These are phyloP conservation scores for Anthoceros angustus DNA, from an alignment of 225 moss, liverwort and hornwort species.

Conservation along the genomic window DNA sequence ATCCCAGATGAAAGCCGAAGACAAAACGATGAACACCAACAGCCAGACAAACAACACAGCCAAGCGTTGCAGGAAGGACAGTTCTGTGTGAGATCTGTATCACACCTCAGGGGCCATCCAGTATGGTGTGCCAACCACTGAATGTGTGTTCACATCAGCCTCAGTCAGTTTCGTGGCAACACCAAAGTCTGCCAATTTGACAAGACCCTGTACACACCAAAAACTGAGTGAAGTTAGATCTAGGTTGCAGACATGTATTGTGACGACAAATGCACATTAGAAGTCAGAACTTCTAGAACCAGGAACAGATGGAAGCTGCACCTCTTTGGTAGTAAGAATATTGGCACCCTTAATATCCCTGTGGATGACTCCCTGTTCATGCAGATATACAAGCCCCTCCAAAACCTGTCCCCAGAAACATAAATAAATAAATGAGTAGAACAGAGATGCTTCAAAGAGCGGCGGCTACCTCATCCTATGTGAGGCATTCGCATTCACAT, in stretches of 20 bases:
- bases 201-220: conserved; percentile 46
- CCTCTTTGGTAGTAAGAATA: conserved; percentile 96
- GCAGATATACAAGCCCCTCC: conserved; percentile 90
- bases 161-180: conserved; percentile 92
- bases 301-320: conserved; percentile 5
- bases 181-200: conserved; percentile 95
- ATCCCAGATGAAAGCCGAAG: too few relatives aligned
- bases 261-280: too few relatives aligned
- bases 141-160: conserved; percentile 86
- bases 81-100: neutral
- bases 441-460: neutral
- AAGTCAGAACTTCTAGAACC: too few relatives aligned
- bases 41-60: too few relatives aligned
- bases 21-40: too few relatives aligned
- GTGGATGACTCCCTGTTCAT: conserved; percentile 96
- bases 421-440: neutral
- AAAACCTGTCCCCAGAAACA: conserved; percentile 39
- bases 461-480: too few relatives aligned
- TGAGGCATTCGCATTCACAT: too few relatives aligned
- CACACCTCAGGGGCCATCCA: conserved; percentile 98
- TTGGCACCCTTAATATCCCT: conserved; percentile 97
- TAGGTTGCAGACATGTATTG: conserved; percentile 2
- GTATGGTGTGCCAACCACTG: conserved; percentile 96
- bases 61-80: neutral
- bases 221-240: neutral